Conservation (phyloP, 345 rosid species). For the Raphanus sativus region DNA sequence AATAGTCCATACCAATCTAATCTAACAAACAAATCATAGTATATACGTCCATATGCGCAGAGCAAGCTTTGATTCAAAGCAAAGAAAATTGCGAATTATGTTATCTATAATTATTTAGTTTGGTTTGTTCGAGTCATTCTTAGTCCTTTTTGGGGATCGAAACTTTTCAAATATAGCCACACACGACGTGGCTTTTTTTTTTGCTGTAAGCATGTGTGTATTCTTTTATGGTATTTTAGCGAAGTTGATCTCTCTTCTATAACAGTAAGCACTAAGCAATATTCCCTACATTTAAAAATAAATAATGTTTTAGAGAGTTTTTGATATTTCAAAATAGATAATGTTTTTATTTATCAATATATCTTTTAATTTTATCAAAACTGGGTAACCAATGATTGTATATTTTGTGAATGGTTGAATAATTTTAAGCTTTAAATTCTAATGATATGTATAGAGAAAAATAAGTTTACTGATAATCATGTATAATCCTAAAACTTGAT, state of each 20-base stretch:
- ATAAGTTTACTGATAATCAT: no score
- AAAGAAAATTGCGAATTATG: background rate
- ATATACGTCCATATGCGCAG: background rate
- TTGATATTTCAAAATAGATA: no score
- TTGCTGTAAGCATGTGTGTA: background rate
- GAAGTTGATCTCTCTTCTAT: background rate
- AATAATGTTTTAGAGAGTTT: no score
- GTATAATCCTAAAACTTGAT: no score
- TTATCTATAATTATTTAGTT: background rate
- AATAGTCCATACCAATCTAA: conserved; percentile 23
- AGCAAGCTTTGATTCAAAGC: background rate
- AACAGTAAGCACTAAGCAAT: background rate
- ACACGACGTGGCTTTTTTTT: background rate
- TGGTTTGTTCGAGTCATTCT: background rate
- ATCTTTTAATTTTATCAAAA: no score
- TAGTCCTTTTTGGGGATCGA: background rate
- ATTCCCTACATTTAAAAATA: background rate
- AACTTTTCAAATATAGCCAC: background rate
- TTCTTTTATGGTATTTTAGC: background rate
- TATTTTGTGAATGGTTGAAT: no score
- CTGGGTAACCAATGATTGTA: no score
- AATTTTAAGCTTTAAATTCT: no score
- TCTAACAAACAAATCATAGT: background rate
- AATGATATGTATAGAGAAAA: no score
- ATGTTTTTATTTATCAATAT: no score